These are phyloP conservation scores for Hanseniaspora uvarum DNA, from an alignment of 1,139 yeast species.

Conservation along the genomic window DNA sequence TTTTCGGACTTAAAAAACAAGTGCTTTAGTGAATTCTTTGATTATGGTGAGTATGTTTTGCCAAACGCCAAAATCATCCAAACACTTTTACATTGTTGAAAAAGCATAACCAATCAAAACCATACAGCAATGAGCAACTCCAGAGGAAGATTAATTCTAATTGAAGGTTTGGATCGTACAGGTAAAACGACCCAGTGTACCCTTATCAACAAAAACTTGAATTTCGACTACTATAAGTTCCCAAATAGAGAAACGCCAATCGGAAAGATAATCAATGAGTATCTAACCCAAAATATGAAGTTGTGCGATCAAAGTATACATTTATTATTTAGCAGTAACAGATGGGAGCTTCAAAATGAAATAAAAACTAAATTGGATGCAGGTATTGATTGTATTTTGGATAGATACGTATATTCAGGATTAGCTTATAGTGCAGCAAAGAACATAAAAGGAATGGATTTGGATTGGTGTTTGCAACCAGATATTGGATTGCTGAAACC, in stretches of 20 bases:
- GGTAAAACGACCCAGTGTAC: conserved; percentile 88
- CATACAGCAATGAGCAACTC: conserved; percentile 5
- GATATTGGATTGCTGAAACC: conserved; percentile 84
- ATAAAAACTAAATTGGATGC: conserved; percentile 39
- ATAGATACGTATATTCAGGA: conserved; percentile 87
- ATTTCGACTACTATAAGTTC: conserved; percentile 53
- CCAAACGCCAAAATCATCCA: neutral
- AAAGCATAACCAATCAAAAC: too few species aligned
- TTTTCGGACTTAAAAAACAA: too few species aligned
- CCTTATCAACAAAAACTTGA: conserved; percentile 32
- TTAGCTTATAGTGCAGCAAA: conserved; percentile 90
- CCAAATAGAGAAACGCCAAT: conserved; percentile 79
- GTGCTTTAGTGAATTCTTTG: too few species aligned
- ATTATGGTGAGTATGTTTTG: too few species aligned
- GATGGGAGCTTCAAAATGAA: conserved; percentile 71
- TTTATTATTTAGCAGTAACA: conserved; percentile 77
- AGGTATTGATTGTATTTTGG: conserved; percentile 61
- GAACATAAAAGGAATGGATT: conserved; percentile 38
- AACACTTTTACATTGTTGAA: too few species aligned
- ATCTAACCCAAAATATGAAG: conserved; percentile 39
- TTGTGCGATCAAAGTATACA: conserved; percentile 74
- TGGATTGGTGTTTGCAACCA: conserved; percentile 69
- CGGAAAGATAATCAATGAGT: conserved; percentile 67
- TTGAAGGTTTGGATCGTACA: conserved; percentile 90
- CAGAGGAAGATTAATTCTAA: conserved; percentile 64